A percentile compares a stretch with the other conserved stretches of the same genome.
phyloP scores from a whole-genome alignment of 371 early-diverging fungal species.

The Syncephalis fuscata region DNA sequence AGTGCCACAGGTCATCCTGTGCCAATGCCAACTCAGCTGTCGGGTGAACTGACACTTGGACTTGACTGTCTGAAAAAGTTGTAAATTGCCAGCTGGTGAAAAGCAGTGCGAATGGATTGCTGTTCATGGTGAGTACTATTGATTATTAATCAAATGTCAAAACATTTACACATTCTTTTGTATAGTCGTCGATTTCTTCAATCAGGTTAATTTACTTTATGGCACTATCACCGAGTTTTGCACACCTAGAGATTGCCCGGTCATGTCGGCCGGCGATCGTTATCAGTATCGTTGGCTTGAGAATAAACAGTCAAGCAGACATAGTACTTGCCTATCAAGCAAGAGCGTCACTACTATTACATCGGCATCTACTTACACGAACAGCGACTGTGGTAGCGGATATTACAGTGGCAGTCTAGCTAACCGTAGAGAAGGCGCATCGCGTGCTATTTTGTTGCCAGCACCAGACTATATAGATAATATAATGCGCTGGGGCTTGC shows the following conservation, averaged over 20 bases:
- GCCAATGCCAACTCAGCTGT: no score
- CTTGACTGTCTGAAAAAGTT: no score
- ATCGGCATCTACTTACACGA: background rate
- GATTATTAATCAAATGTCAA: no score
- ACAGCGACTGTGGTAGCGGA: constrained; percentile 6
- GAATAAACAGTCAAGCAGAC: no score
- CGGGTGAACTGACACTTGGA: no score
- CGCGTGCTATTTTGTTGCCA: constrained; percentile 53
- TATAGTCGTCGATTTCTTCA: constrained; percentile 74
- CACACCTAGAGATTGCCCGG: constrained; percentile 62
- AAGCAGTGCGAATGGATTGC: no score
- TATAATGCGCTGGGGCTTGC: constrained; percentile 67
- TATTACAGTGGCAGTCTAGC: constrained; percentile 79
- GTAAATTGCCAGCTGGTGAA: no score
- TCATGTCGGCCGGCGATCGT: constrained; percentile 63
- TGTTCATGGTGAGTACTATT: no score
- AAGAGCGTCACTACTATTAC: background rate
- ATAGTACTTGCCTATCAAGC: constrained; percentile 13
- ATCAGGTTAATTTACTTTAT: constrained; percentile 80
- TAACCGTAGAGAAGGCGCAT: constrained; percentile 36
- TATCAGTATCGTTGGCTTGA: no score
- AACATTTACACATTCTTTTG: background rate
- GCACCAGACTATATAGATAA: constrained; percentile 74
- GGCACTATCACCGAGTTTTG: constrained; percentile 66
- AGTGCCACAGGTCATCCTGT: no score